Evolutionary conservation across 2,329 filamentous ascomycete species (phyloP), one percentile per base, ranked within the genome.

Genomic region (Ascochyta fabae): DNA sequence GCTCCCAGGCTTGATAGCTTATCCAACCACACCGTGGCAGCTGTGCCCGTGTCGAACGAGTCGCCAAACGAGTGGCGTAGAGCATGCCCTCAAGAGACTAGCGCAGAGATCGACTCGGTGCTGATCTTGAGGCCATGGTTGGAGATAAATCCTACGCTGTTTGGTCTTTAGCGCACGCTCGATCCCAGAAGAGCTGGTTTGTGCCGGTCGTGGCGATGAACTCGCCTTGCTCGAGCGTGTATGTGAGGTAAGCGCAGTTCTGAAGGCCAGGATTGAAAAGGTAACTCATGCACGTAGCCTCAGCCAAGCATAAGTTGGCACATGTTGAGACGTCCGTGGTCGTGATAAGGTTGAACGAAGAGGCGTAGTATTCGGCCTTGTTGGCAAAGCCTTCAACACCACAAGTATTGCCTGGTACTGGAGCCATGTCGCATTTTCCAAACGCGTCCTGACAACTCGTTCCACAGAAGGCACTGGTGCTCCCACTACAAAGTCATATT

Each of bases 381-480:
- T 52, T 55, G 36, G 58, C 58, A 47, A 60, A 60, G 44, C 58
- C 58, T 23, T 60, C 58, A 19, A 60, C 48, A 29, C 50, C 50
- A 38, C 58, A 60, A 10, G 22, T 58, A 10, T 36, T 49, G 33
- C 40, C 48, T 23, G 55, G 58, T 26, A 36, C 19, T 12, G 55
- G 50, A 33, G 42, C 26, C 34, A 22, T 26, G 24, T 52, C 43
- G 48, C 59, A 61, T 9, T 56, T 46, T 36, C 59, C 59, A 10
- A 53, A 61, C 13, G 26, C 53, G 31, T n/a, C 33, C 48, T 61
- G 56, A 31, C 70, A 75, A 7, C 66, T 66, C 10, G 59, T 59
- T 24, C 61, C 61, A 45, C 70, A 73, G 50, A 67, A 56, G 34
- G 58, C 68, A 43, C 34, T 44, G 22, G 13, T 41, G 40, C 34